Evolutionary conservation across 2,329 filamentous ascomycete species (phyloP).

Genomic region (Ceratocystis albifundus): DNA sequence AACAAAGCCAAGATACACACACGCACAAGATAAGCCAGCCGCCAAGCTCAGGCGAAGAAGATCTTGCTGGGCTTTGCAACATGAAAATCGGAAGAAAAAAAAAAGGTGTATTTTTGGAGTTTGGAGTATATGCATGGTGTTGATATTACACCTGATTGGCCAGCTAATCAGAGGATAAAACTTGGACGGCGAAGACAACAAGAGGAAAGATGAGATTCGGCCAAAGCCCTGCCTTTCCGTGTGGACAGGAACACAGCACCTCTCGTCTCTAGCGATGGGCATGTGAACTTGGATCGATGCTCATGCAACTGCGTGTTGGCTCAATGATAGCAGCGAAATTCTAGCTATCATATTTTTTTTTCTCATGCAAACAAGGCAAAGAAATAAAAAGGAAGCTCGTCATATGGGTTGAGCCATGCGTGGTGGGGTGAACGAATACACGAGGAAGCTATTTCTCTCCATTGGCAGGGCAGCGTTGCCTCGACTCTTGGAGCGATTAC

Average conservation of each 20-base stretch:
- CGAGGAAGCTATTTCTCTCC: no score
- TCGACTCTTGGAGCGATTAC: background rate
- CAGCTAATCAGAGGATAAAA: background rate
- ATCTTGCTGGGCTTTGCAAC: background rate
- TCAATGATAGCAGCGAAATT: no score
- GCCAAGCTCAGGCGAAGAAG: constrained; percentile 8
- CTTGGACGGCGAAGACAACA: background rate
- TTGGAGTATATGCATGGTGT: background rate
- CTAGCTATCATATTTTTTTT: no score
- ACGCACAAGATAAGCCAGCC: background rate
- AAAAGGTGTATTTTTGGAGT: background rate
- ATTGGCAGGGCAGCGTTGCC: no score
- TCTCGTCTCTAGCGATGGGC: no score
- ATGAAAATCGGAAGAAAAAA: background rate
- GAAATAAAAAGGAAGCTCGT: background rate
- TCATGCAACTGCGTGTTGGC: no score
- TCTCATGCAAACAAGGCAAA: background rate
- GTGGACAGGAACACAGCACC: no score
- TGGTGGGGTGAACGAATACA: background rate
- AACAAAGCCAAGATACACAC: background rate
- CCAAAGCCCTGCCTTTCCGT: background rate
- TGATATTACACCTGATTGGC: background rate
- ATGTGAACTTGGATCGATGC: no score
- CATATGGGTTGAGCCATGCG: background rate
- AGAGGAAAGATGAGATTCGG: background rate